phyloP scores from a whole-genome alignment of 768 basidiomycete genomes.

The Leccinum incarnatum region DNA sequence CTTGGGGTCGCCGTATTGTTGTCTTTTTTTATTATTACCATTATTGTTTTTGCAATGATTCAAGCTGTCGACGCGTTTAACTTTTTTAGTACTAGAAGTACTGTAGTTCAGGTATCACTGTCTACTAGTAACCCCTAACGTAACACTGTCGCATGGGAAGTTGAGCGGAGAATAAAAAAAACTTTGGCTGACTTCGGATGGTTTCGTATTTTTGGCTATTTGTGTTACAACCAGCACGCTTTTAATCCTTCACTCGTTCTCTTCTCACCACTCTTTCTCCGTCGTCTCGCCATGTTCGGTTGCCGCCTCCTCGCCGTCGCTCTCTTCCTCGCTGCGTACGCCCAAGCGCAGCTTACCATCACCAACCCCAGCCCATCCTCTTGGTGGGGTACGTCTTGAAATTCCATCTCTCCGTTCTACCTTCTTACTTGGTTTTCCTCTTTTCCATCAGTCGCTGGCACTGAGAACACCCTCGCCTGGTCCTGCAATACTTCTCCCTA shows the following conservation, averaged over 20 bases:
- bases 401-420: not conserved
- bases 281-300: slow-evolving; percentile 29
- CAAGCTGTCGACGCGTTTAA: slow-evolving; percentile 5
- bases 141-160: too few species aligned
- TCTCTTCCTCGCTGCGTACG: slow-evolving; percentile 38
- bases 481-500: slow-evolving; percentile 44
- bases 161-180: slow-evolving; percentile 26
- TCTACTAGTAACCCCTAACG: not conserved
- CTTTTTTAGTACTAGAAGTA: slow-evolving; percentile 1
- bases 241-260: slow-evolving; percentile 26
- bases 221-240: slow-evolving; percentile 3
- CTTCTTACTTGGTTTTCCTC: not conserved
- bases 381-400: slow-evolving; percentile 59
- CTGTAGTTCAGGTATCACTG: not conserved
- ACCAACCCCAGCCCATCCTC: slow-evolving; percentile 40
- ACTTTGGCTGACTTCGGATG: not conserved
- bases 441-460: slow-evolving; percentile 46
- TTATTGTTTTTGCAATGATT: slow-evolving; percentile 11
- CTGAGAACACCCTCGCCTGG: slow-evolving; percentile 60
- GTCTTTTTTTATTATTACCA: not conserved
- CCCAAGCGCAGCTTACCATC: slow-evolving; percentile 42
- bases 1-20: not conserved
- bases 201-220: slow-evolving; percentile 11
- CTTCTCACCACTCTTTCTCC: slow-evolving; percentile 14
- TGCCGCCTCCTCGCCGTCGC: slow-evolving; percentile 35